Percentiles rank a stretch among this genome's conserved stretches.
Evolutionary conservation across 257 asterid species (phyloP).

Genomic region (Anisodus tanguticus): DNA sequence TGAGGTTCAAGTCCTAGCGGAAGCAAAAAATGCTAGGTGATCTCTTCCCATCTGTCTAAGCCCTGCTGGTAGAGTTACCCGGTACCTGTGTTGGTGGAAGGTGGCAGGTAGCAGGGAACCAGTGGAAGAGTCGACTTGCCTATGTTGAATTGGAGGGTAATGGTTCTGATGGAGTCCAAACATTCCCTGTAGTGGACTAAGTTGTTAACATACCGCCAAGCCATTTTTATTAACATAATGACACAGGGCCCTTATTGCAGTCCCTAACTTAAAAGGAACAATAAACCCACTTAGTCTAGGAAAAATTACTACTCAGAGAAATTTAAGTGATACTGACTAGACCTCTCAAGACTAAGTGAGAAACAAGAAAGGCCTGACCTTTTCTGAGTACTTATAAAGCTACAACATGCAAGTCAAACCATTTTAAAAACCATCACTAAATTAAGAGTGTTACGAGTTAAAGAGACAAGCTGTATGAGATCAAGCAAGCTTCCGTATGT

Average conservation of each 20-base stretch:
- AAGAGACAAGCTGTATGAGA: background rate
- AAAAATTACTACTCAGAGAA: background rate
- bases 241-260: too few relatives aligned
- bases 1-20: too few relatives aligned
- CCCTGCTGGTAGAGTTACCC: too few relatives aligned
- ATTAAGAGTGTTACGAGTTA: background rate
- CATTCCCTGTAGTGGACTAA: background rate
- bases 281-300: background rate
- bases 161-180: constrained; percentile 17
- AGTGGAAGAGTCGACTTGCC: background rate
- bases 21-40: too few relatives aligned
- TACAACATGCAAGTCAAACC: background rate
- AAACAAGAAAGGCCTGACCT: background rate
- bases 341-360: background rate
- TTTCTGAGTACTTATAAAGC: background rate
- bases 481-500: constrained; percentile 9
- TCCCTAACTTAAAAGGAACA: background rate
- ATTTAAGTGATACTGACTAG: background rate
- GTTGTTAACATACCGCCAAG: background rate
- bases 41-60: too few relatives aligned
- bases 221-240: background rate
- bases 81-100: too few relatives aligned
- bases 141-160: background rate
- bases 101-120: too few relatives aligned
- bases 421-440: background rate